phyloP scores from a whole-genome alignment of 202 grass and related monocot species.

The Cymbopogon flexuosus region DNA sequence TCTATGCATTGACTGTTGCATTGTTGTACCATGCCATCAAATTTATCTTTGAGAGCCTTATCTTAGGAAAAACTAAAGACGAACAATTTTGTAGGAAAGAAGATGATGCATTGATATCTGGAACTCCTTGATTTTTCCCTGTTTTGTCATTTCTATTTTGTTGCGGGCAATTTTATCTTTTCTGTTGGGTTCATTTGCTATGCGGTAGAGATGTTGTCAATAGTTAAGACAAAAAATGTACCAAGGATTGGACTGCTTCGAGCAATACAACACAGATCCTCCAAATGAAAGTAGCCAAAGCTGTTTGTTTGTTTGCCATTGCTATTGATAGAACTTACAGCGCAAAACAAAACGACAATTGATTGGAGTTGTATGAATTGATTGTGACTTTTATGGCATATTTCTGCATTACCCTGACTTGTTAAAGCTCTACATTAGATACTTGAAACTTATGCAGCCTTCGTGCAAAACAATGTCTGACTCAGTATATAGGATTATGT shows the following conservation, averaged over 20 bases:
- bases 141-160: not conserved
- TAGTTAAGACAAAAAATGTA: conserved; percentile 39
- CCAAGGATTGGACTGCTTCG: conserved; percentile 38
- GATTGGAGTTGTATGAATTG: conserved; percentile 55
- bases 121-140: not conserved
- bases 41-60: conserved; percentile 2
- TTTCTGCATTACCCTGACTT: not conserved
- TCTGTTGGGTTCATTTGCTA: conserved; percentile 37
- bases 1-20: not conserved
- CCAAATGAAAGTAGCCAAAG: conserved; percentile 45
- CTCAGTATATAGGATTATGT: not conserved
- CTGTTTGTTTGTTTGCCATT: conserved; percentile 40
- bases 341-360: conserved; percentile 47
- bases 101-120: not conserved
- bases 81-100: not conserved
- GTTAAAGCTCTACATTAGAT: not conserved
- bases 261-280: conserved; percentile 35
- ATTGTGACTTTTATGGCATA: conserved; percentile 35
- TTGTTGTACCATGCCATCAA: not conserved
- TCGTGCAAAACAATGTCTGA: conserved; percentile 4
- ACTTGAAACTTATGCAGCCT: not conserved
- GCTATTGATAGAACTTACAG: conserved; percentile 46
- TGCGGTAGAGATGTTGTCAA: conserved; percentile 30
- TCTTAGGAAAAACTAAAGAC: not conserved
- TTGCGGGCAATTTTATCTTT: conserved; percentile 33